Percentiles rank a stretch among this genome's conserved stretches.
phyloP scores from a whole-genome alignment of 75 land plant species.

The Isoetes taiwanensis region DNA sequence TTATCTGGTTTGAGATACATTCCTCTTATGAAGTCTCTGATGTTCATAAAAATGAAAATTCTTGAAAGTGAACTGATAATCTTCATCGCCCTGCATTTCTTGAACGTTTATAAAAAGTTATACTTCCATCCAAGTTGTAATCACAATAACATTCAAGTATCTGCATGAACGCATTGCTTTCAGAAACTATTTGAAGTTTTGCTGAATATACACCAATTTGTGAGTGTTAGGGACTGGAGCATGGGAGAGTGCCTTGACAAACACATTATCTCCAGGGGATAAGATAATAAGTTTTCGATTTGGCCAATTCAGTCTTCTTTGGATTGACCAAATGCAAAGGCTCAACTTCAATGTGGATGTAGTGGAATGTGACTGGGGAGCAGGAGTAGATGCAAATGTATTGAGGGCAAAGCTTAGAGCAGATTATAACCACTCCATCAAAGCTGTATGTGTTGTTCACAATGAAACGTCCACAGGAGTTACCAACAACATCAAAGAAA shows the following conservation, averaged over 20 bases:
- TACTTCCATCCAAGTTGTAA: no score
- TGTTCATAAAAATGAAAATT: no score
- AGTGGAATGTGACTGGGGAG: slow-evolving; percentile 79
- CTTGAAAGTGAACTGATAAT: no score
- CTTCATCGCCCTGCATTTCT: no score
- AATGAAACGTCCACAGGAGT: slow-evolving; percentile 97
- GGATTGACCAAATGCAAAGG: slow-evolving; percentile 93
- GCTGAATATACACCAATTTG: no score
- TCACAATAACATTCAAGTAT: no score
- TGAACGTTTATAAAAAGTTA: no score
- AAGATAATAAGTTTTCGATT: slow-evolving; percentile 61
- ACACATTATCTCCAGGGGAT: slow-evolving; percentile 81
- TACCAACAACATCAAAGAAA: slow-evolving; percentile 61
- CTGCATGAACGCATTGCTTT: no score
- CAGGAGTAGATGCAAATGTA: slow-evolving; percentile 51
- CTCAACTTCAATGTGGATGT: slow-evolving; percentile 84
- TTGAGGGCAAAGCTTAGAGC: slow-evolving; percentile 48
- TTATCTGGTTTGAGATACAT: no score
- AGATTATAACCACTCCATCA: slow-evolving; percentile 55
- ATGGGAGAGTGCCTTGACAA: slow-evolving; percentile 95
- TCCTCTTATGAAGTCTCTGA: no score
- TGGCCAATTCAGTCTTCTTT: slow-evolving; percentile 85
- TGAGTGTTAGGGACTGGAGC: slow-evolving; percentile 71
- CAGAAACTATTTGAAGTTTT: no score
- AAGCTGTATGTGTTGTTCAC: slow-evolving; percentile 85